These are phyloP conservation scores for Ophiosphaerella korrae DNA, from an alignment of 2,329 filamentous ascomycete species.

Conservation along the genomic window DNA sequence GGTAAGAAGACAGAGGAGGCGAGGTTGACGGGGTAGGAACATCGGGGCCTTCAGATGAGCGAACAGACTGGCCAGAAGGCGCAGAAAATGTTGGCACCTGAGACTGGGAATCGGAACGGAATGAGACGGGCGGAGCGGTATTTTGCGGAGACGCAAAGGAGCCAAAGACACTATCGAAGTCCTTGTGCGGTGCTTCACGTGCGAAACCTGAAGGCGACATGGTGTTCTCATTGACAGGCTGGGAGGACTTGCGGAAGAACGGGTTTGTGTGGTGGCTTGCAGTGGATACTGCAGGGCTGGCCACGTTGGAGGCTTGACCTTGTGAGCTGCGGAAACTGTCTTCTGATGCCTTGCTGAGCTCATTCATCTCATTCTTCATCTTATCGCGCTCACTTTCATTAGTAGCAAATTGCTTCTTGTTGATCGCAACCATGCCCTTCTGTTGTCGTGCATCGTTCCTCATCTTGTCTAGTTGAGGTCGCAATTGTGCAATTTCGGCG, in stretches of 20 bases:
- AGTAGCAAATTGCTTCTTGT: constrained; percentile 94
- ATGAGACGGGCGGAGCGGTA: constrained; percentile 62
- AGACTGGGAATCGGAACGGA: constrained; percentile 59
- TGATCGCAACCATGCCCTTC: constrained; percentile 95
- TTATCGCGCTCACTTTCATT: constrained; percentile 89
- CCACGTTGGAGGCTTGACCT: constrained; percentile 55
- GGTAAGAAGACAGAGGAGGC: constrained; percentile 61
- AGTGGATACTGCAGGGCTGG: constrained; percentile 67
- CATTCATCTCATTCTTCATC: constrained; percentile 78
- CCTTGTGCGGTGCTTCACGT: constrained; percentile 46
- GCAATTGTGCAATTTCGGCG: constrained; percentile 79
- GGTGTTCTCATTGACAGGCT: constrained; percentile 55
- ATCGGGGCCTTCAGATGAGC: constrained; percentile 55
- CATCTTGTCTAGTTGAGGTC: constrained; percentile 90
- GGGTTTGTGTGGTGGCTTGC: constrained; percentile 84
- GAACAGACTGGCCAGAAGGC: constrained; percentile 50
- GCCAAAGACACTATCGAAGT: constrained; percentile 86
- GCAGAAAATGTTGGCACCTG: constrained; percentile 45
- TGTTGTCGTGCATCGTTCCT: constrained; percentile 91
- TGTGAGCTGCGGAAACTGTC: constrained; percentile 50
- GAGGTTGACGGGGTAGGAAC: constrained; percentile 66
- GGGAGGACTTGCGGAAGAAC: constrained; percentile 77
- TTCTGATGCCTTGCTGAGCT: constrained; percentile 66
- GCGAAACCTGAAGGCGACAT: constrained; percentile 57
- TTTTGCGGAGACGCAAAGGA: constrained; percentile 58